Evolutionary conservation across 805 yeast genomes (phyloP), one percentile per base, ranked within the genome.

Genomic region (Candida pseudofarinosa): DNA sequence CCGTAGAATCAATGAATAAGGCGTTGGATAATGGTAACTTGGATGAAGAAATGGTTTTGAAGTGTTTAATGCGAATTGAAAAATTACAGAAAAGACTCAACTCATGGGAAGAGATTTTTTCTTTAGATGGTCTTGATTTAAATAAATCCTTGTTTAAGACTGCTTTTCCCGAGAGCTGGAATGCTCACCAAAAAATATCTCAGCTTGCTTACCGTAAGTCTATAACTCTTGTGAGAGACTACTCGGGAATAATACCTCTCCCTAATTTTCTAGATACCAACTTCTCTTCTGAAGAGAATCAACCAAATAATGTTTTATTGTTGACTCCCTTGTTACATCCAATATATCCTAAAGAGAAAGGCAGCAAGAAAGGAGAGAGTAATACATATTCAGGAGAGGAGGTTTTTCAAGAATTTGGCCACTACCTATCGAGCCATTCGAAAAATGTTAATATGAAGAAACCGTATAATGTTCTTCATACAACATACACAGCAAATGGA

Each of bases 401-500:
- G 40, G 75, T 77, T 4, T 75, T 79, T 47, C 70, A 69, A 47
- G 71, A 73, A 32, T 76, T 79, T 51, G 83, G 83, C 6, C 65
- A 67, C 16, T 51, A 65, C 37, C 49, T 79, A 16, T 64, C 77
- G 5, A 58, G 65, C 33, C 71, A 69, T 39, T 55, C 60, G 2
- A 48, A 48, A 4, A 55, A 53, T 33, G 42, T 47, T n/a, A 41
- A 48, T 3, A 44, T 47, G 17, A 50, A 51, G 16, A 55, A 49
- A 10, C 55, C 71, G 3, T 77, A 73, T 49, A 74, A 74, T 44
- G 78, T 80, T 1, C 52, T 72, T 7, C 85, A 80, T 53, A 75
- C 83, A 1, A 73, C 81, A 2, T 80, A 80, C 50, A 77, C 83
- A 0, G 82, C 74, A 4, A 73, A 75, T 46, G 80, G 80, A 2